phyloP scores from a whole-genome alignment of 2,329 filamentous ascomycete genomes.

The Coniella lustricola region DNA sequence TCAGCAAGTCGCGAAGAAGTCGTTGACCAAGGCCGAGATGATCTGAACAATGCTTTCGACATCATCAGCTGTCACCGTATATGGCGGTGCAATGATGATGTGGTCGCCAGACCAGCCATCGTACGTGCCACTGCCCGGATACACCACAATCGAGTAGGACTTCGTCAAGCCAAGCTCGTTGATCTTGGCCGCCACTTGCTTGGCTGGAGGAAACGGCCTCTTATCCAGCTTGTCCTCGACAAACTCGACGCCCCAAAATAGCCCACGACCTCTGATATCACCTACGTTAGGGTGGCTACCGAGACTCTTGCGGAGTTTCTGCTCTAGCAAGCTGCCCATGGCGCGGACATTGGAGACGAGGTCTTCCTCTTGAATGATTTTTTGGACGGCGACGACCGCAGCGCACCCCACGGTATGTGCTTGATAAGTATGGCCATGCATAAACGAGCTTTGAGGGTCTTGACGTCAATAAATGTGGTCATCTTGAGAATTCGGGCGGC shows the following conservation, averaged over 20 bases:
- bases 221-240: conserved; percentile 29
- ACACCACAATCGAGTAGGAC: conserved; percentile 40
- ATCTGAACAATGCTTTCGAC: conserved; percentile 48
- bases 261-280: conserved; percentile 34
- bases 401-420: conserved; percentile 33
- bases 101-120: conserved; percentile 60
- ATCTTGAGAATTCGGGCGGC: background rate
- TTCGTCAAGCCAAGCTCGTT: conserved; percentile 25
- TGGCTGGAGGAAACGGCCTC: conserved; percentile 26
- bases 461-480: conserved; percentile 1
- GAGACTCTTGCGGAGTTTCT: conserved; percentile 24
- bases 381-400: conserved; percentile 34
- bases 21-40: conserved; percentile 43
- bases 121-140: conserved; percentile 55
- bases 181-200: conserved; percentile 27
- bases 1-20: conserved; percentile 31
- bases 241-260: conserved; percentile 39
- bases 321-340: conserved; percentile 26
- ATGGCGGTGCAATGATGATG: conserved; percentile 62
- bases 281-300: conserved; percentile 32
- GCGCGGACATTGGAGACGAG: conserved; percentile 29
- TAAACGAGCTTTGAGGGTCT: conserved; percentile 36
- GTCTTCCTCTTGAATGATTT: conserved; percentile 28
- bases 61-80: conserved; percentile 52
- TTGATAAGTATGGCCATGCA: conserved; percentile 54